These are phyloP conservation scores for Apiospora malaysiana DNA, from an alignment of 2,329 filamentous ascomycete genomes.

Conservation along the genomic window DNA sequence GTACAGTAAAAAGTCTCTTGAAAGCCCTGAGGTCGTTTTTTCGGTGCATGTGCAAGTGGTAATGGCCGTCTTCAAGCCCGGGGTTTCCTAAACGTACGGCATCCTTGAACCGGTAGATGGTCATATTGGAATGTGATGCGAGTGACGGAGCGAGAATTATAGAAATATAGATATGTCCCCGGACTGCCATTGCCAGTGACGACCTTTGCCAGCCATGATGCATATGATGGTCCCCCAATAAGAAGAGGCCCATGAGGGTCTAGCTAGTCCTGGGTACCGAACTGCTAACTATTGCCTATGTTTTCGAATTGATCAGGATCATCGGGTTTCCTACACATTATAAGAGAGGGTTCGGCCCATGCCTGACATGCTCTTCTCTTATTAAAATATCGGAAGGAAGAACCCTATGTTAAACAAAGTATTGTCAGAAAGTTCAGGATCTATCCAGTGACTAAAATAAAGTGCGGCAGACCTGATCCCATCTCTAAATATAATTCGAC, in stretches of 20 bases:
- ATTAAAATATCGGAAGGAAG: too few species aligned
- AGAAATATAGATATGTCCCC: not conserved
- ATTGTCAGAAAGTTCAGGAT: too few species aligned
- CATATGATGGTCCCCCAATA: not conserved
- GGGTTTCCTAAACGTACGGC: not conserved
- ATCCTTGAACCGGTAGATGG: not conserved
- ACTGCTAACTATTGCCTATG: not conserved
- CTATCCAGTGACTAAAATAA: too few species aligned
- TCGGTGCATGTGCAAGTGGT: conserved; percentile 8
- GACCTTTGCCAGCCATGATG: not conserved
- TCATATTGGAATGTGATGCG: not conserved
- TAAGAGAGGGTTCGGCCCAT: too few species aligned
- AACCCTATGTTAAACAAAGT: too few species aligned
- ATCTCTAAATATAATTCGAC: too few species aligned
- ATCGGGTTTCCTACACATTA: too few species aligned
- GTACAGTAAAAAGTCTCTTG: conserved; percentile 19
- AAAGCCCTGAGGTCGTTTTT: conserved; percentile 9
- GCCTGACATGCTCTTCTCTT: too few species aligned
- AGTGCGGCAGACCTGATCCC: too few species aligned
- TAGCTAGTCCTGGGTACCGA: not conserved
- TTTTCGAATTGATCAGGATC: not conserved
- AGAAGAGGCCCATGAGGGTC: too few species aligned
- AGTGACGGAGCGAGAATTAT: not conserved
- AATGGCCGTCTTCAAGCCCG: not conserved
- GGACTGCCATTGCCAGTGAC: not conserved